Percentiles rank a stretch among this genome's conserved stretches.
These are phyloP conservation scores for Didymella pomorum DNA, from an alignment of 2,329 filamentous ascomycete species.

Conservation along the genomic window DNA sequence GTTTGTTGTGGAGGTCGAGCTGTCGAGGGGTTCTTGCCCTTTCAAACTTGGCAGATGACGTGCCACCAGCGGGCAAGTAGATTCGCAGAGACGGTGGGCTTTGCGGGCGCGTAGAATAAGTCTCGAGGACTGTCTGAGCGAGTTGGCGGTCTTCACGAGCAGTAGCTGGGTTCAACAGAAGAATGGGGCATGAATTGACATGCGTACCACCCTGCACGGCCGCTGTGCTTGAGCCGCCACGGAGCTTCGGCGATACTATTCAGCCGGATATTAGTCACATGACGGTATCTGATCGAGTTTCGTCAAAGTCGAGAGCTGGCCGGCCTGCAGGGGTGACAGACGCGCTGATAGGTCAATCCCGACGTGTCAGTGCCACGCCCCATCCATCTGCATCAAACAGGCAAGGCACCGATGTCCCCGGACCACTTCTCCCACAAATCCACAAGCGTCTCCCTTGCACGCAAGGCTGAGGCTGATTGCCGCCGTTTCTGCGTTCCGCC, in stretches of 20 bases:
- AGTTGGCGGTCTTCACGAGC: slow-evolving; percentile 25
- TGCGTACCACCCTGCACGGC: slow-evolving; percentile 27
- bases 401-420: neutral
- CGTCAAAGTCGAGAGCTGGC: neutral
- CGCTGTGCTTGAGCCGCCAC: neutral
- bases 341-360: neutral
- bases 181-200: slow-evolving; percentile 32
- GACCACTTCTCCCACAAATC: neutral
- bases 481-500: neutral
- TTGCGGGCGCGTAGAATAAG: slow-evolving; percentile 5
- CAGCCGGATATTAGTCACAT: neutral
- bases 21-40: slow-evolving; percentile 48
- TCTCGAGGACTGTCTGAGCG: slow-evolving; percentile 21
- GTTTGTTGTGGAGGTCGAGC: slow-evolving; percentile 41
- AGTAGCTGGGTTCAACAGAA: slow-evolving; percentile 30
- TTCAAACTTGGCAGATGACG: slow-evolving; percentile 51
- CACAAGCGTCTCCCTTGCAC: neutral
- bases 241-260: neutral
- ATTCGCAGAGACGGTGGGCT: slow-evolving; percentile 7
- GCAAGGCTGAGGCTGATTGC: slow-evolving; percentile 2
- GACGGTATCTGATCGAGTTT: neutral
- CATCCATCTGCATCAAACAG: neutral
- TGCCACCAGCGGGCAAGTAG: slow-evolving; percentile 32
- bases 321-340: neutral
- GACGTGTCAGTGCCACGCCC: neutral